Percentiles rank a stretch among this genome's conserved stretches.
phyloP scores from a whole-genome alignment of 257 asterid genomes.

The Petunia secreta region DNA sequence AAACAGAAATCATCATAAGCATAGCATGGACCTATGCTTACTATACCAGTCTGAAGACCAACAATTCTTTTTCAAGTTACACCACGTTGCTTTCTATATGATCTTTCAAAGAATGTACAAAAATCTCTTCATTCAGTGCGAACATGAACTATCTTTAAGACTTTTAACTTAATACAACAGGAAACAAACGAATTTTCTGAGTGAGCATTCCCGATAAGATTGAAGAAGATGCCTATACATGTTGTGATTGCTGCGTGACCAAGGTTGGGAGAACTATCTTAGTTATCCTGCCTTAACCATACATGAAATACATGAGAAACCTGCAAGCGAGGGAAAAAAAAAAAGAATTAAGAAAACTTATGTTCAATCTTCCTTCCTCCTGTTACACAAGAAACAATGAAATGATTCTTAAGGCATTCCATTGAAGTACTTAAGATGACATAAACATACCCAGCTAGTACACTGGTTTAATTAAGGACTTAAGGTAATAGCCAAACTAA shows the following conservation, averaged over 20 bases:
- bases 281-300: conserved; percentile 45
- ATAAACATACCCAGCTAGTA: not conserved
- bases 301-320: conserved; percentile 65
- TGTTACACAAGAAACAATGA: not conserved
- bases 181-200: not conserved
- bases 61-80: not conserved
- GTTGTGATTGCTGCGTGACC: not conserved
- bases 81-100: not conserved
- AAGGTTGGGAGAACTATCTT: conserved; percentile 19
- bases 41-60: not conserved
- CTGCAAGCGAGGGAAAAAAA: conserved; percentile 47
- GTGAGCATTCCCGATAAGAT: not conserved
- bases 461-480: not conserved
- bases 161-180: not conserved
- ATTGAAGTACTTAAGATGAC: not conserved
- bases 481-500: not conserved
- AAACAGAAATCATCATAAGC: not conserved
- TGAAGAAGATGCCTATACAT: not conserved
- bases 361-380: not conserved
- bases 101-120: not conserved
- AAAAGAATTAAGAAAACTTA: not conserved
- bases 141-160: not conserved
- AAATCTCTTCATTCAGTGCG: not conserved
- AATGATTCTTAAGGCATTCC: conserved; percentile 4
- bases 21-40: not conserved